Conservation (phyloP, 345 rosid species). For the Bruguiera gymnorhiza region DNA sequence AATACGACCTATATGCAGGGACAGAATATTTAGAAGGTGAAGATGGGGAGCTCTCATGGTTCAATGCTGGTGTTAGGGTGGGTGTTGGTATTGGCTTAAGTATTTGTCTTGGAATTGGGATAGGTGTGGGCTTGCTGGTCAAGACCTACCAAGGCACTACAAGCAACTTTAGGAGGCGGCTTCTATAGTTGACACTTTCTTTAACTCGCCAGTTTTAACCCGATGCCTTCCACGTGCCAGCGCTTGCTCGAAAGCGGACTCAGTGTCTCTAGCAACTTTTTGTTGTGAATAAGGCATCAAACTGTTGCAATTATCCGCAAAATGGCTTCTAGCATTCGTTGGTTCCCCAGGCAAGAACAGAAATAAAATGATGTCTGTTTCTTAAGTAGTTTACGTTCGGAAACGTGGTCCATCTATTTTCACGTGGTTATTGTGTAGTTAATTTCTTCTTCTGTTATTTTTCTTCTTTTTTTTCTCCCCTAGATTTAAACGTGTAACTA, state of each 20-base stretch:
- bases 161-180: conserved; percentile 22
- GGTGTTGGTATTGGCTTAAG: conserved; percentile 31
- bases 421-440: neutral
- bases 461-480: neutral
- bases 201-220: neutral
- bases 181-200: neutral
- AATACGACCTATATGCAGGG: conserved; percentile 5
- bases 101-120: conserved; percentile 29
- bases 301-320: conserved; percentile 12
- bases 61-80: conserved; percentile 31
- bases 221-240: neutral
- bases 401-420: neutral
- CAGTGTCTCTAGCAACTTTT: conserved; percentile 11
- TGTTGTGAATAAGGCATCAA: conserved; percentile 13
- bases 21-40: conserved; percentile 23
- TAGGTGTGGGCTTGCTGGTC: conserved; percentile 27
- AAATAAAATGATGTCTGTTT: conserved; percentile 16
- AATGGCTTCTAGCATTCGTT: neutral
- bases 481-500: neutral
- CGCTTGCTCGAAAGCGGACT: conserved; percentile 11
- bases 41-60: conserved; percentile 34
- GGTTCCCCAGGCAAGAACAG: neutral
- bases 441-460: neutral
- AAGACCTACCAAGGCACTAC: conserved; percentile 27
- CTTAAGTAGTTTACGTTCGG: neutral